Base-by-base conservation (phyloP, 768 basidiomycete species). In the Trametes cingulata region DNA sequence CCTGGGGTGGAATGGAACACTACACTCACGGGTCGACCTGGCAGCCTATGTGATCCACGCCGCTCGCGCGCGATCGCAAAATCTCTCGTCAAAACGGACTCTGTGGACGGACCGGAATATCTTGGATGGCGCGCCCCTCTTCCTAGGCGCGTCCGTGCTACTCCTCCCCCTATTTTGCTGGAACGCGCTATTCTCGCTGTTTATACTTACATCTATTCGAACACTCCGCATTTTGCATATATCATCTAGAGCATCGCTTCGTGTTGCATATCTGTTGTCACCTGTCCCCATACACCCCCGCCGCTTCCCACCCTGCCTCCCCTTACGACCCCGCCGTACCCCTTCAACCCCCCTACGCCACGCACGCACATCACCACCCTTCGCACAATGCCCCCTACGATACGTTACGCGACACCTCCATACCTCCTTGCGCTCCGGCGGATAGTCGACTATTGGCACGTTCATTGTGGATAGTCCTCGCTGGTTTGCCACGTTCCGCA, bases 1-100 rank as follows among this genome's bases (percentile, higher is more conserved):
- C 80, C 67, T 83, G 81, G 83, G 77, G 76, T 27, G 77, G 74
- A 24, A 55, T 72, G 29, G 72, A 77, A 22, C 76, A 78, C 47
- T 70, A 66, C 40, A 65, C 60, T 45, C 63, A 65, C 27, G 62
- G 64, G 15, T 42, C 46, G 51, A 47, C 54, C 24, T 58, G 52
- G 56, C 61, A 50, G 1, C 56, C 61, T 1, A 41, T 51, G 54
- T 61, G 40, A 50, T 39, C 25, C 36, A 12, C 37, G 46, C 15
- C 27, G 39, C 5, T 19, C 25, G 47, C 39, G 36, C 22, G 24
- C 10, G 19, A 22, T 35, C 35, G 39, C 42, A 35, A 20, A 24
- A 29, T n/a, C 33, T 27, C 25, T 6, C 13, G n/a, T 17, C 40
- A 45, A 42, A 27, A 41, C 22, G 55, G 49, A 41, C 20, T 35